Evolutionary conservation across 495 filamentous ascomycete genomes (phyloP), one percentile per base, ranked within the genome.

Genomic region (Penicillium goetzii): DNA sequence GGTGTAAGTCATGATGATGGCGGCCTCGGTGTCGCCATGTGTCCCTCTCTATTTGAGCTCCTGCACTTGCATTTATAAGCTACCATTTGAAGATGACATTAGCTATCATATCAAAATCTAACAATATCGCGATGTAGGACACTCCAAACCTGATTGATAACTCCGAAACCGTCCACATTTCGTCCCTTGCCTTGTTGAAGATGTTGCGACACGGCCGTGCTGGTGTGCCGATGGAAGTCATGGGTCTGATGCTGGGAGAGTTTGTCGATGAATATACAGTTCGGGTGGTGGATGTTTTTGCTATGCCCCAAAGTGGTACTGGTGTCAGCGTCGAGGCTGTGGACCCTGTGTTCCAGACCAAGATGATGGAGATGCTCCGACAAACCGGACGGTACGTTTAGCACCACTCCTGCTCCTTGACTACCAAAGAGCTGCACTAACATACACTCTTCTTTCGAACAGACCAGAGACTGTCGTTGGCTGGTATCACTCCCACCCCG

Each of bases 361-460:
- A 97, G 83, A 99, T 99, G 95, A 98, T 99, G 96, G 95, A 99
- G 75, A 97, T 98, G 93, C 83, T 99, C 66, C 85, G 90, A 69
- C 95, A 99, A 81, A 99, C 95, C 17, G 95, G 94, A 77, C 86
- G 93, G 93, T 97, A 84, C 63, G 89, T 58, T 66, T 30, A 33
- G 3, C 26, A 58, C 38, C 19, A 28, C 19, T 9, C 14, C 9
- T 30, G 23, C 25, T 30, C 12, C 25, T 10, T 12, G 17, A 52
- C 6, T 25, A 12, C 19, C 32, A 32, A 25, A 38, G 28, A 23
- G 9, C 4, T 54, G 11, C 32, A 47, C 54, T 64, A 47, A 67
- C 26, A 47, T 12, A 25, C 9, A 21, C 41, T 54, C 2, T 58
- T 54, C 36, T 32, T 50, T 15, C 34, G 12, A 58, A 62, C 62